These are phyloP conservation scores for Phytophthora pluvialis DNA, from an alignment of 352 stramenopile genomes.

Conservation along the genomic window DNA sequence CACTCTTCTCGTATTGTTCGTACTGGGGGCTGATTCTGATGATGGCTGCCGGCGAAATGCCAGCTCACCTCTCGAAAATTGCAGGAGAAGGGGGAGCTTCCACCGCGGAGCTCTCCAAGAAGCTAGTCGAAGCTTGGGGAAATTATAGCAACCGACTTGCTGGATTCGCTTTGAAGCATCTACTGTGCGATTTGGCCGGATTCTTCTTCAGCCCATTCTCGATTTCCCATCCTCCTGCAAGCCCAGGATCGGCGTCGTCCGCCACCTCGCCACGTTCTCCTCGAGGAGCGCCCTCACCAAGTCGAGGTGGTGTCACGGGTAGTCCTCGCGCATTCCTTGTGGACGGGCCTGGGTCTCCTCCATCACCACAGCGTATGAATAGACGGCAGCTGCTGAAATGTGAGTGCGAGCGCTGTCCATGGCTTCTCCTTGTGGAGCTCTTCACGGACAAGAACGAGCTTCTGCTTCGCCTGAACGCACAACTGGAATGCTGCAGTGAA, in stretches of 20 bases:
- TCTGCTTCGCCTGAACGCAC: slow-evolving; percentile 68
- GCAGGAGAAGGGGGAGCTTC: slow-evolving; percentile 41
- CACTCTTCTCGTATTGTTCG: slow-evolving; percentile 69
- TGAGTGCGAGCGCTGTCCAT: slow-evolving; percentile 72
- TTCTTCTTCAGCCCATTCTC: slow-evolving; percentile 69
- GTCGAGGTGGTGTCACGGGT: slow-evolving; percentile 17
- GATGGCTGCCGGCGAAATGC: slow-evolving; percentile 57
- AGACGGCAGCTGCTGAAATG: slow-evolving; percentile 69
- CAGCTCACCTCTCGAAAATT: slow-evolving; percentile 64
- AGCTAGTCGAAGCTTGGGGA: slow-evolving; percentile 64
- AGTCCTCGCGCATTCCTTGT: slow-evolving; percentile 31
- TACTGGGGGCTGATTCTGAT: slow-evolving; percentile 76
- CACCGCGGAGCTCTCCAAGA: slow-evolving; percentile 33
- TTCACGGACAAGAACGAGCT: slow-evolving; percentile 79
- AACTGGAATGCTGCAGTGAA: slow-evolving; percentile 73
- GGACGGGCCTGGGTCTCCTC: slow-evolving; percentile 25
- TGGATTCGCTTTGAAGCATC: slow-evolving; percentile 53
- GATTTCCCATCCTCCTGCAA: slow-evolving; percentile 22
- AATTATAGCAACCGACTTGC: slow-evolving; percentile 63
- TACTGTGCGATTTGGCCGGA: slow-evolving; percentile 69
- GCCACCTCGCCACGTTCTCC: slow-evolving; percentile 13
- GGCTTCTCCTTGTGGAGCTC: slow-evolving; percentile 73
- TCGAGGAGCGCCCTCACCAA: slow-evolving; percentile 29
- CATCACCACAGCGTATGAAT: slow-evolving; percentile 38
- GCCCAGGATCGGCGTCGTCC: slow-evolving; percentile 11